Conservation (phyloP, 257 asterid species). For the Agastache rugosa region DNA sequence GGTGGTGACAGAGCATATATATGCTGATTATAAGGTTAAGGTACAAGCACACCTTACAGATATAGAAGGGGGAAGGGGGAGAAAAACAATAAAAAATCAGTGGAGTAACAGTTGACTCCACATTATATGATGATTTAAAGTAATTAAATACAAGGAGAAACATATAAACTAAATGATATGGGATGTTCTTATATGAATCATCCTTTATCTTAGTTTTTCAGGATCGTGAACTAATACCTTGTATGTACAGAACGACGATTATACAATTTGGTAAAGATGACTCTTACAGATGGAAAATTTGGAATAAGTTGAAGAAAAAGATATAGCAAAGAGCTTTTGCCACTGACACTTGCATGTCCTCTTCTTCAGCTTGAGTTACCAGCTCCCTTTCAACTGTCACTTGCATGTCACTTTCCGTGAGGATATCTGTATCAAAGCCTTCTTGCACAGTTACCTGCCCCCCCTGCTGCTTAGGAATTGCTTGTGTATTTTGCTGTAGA, state of each 20-base stretch:
- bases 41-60: conserved; percentile 25
- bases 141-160: background rate
- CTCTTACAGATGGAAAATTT: background rate
- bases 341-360: conserved; percentile 79
- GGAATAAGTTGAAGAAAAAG: background rate
- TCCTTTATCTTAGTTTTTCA: conserved; percentile 16
- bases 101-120: conserved; percentile 10
- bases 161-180: conserved; percentile 4
- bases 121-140: background rate
- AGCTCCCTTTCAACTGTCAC: conserved; percentile 97
- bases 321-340: background rate
- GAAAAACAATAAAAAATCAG: conserved; percentile 5
- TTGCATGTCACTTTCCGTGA: conserved; percentile 68
- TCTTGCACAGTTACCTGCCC: conserved; percentile 54
- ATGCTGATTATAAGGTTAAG: conserved; percentile 16
- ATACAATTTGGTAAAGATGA: too few species aligned
- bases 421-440: conserved; percentile 45
- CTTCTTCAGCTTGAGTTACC: conserved; percentile 97
- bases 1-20: conserved; percentile 6
- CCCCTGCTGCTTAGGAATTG: conserved; percentile 65
- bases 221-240: background rate
- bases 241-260: background rate
- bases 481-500: conserved; percentile 77
- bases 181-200: conserved; percentile 8
- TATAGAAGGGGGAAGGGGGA: conserved; percentile 4